These are phyloP conservation scores for Vaucheria bursata DNA, from an alignment of 352 stramenopile genomes.

Conservation along the genomic window DNA sequence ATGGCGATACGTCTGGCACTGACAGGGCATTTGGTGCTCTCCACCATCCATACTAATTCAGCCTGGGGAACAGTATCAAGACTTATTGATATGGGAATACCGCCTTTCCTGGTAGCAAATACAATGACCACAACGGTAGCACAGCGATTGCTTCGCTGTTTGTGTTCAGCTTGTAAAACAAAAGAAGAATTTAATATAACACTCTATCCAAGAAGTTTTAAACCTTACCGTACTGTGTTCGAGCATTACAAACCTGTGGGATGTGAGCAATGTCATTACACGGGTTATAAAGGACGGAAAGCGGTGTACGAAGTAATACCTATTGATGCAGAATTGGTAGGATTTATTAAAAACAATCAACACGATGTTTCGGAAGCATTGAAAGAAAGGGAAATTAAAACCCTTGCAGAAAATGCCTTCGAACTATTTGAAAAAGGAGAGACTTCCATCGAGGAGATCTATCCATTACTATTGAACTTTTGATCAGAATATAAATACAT, in stretches of 20 bases:
- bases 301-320: background rate
- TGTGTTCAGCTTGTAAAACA: background rate
- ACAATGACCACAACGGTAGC: background rate
- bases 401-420: background rate
- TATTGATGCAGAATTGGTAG: background rate
- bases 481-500: too few relatives aligned
- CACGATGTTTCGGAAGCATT: background rate
- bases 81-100: background rate
- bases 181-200: background rate
- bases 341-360: background rate
- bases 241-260: background rate
- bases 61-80: background rate
- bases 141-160: background rate
- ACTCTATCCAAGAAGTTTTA: background rate
- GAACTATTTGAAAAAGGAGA: background rate
- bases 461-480: conserved; percentile 1
- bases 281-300: background rate
- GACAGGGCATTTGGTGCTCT: background rate
- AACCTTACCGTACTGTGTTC: background rate
- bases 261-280: background rate
- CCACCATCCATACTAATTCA: conserved; percentile 3
- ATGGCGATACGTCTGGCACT: background rate
- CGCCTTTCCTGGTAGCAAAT: background rate
- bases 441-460: background rate
- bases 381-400: background rate